Conservation (phyloP, 495 filamentous ascomycete species). For the Lophiotrema nucula region DNA sequence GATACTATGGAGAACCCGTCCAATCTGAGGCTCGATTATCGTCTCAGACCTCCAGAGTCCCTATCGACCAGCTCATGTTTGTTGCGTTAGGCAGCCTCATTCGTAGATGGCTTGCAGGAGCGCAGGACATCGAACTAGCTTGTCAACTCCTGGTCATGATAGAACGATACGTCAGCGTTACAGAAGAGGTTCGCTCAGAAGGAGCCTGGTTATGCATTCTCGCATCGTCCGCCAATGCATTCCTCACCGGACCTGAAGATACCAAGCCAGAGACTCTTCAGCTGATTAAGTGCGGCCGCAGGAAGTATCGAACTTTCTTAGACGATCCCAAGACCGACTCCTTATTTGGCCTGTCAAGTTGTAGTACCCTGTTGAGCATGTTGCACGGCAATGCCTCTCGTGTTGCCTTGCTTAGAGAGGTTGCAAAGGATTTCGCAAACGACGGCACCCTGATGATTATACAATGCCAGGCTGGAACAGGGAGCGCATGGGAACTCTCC, state of each 20-base stretch:
- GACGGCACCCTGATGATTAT: no score
- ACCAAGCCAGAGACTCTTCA: neutral
- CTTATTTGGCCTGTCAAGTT: no score
- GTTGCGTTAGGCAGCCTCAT: neutral
- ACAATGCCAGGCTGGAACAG: no score
- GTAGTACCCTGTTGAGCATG: no score
- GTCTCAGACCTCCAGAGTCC: neutral
- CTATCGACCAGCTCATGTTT: neutral
- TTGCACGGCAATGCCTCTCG: no score
- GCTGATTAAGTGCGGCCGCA: conserved; percentile 1
- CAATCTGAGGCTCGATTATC: neutral
- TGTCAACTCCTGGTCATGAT: neutral
- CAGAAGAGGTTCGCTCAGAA: neutral
- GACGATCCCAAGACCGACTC: no score
- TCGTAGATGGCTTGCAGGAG: no score
- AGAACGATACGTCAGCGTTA: neutral
- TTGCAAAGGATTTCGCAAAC: no score
- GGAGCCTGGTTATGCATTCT: neutral
- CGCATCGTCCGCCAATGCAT: neutral
- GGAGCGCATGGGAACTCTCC: no score
- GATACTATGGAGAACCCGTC: conserved; percentile 38
- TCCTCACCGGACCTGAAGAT: neutral
- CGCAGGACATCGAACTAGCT: neutral
- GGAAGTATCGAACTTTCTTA: neutral
- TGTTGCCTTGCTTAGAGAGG: no score